These are phyloP conservation scores for Phytophthora melonis DNA, from an alignment of 352 stramenopile species.

Conservation along the genomic window DNA sequence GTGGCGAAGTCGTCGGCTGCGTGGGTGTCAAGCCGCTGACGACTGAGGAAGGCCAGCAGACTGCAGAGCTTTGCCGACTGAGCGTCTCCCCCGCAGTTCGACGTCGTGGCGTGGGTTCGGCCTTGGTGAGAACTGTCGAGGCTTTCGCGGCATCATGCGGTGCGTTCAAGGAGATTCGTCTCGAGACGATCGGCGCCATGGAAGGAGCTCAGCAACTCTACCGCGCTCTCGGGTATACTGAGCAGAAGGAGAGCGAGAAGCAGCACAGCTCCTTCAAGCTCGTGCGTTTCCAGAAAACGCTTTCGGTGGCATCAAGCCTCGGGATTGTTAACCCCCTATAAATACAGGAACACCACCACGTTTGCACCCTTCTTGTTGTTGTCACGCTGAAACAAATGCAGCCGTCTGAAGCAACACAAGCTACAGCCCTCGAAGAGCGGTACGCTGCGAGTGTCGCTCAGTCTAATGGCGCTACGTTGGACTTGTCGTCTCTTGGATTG, in stretches of 20 bases:
- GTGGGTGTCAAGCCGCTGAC: conserved; percentile 59
- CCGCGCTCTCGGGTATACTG: conserved; percentile 44
- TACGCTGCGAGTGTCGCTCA: conserved; percentile 25
- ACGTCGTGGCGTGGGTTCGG: conserved; percentile 56
- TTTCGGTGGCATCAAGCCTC: conserved; percentile 20
- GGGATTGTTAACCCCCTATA: conserved; percentile 13
- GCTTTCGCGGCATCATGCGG: conserved; percentile 34
- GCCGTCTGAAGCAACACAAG: no score
- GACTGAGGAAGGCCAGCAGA: conserved; percentile 3
- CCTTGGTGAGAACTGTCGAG: conserved; percentile 58
- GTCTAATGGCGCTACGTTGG: conserved; percentile 49
- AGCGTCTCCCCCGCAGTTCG: conserved; percentile 54
- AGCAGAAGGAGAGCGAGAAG: conserved; percentile 43
- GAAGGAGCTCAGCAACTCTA: conserved; percentile 65
- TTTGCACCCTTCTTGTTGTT: not conserved
- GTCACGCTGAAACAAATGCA: not conserved
- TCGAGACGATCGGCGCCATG: conserved; percentile 80
- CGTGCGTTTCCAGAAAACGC: conserved; percentile 58
- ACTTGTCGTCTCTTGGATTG: conserved; percentile 59
- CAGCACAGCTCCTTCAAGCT: conserved; percentile 61
- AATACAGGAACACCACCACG: conserved; percentile 28
- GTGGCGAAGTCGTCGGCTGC: conserved; percentile 57
- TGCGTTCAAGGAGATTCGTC: conserved; percentile 46
- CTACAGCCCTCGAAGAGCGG: conserved; percentile 20
- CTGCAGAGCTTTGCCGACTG: conserved; percentile 70